Base-by-base conservation (phyloP, 208 protist species). In the Angomonas ambiguus region DNA sequence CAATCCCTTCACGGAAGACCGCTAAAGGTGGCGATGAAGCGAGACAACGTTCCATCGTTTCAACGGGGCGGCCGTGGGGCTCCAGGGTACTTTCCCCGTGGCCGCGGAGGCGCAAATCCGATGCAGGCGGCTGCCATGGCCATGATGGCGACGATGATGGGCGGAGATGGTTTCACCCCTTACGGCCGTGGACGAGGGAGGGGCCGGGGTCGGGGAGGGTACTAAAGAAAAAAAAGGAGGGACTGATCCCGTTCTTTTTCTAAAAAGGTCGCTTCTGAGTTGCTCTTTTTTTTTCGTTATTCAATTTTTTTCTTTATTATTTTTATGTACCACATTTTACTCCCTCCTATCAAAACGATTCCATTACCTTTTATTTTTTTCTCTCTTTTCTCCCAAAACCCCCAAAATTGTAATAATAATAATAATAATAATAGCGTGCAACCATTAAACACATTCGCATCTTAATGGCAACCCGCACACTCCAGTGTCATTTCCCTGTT, bases 121-220 rank as follows among this genome's bases (percentile, higher is more conserved):
- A 74, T 82, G 77, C 79, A 86, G 71, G 80, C 89, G 69, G 85
- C 85, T 1, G 86, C 81, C 16, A 67, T 93, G 74, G 82, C 81
- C 6, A 90, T 93, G 85, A 83, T 95, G 79, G 85, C 83, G 1
- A 81, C 76, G 0, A 92, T 95, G 86, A 92, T 95, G 84, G 80
- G 61, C 25, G 80, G 77, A 10, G 76, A 62, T 18, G 75, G 77
- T 28, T 95, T 92, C 72, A 84, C 67, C 56, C 90, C 90, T 8
- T 91, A 87, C 33, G 67, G 67, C 49, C 65, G 80, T 10, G 71
- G 75, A 4, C 74, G 76, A 30, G 80, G 80, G 0, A 66, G 77
- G 18, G 74, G 80, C 0, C 62, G 76, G 4, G 80, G 77, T 4
- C 72, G 72, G 11, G 78, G 72, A 13, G 41, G 42, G 20, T 72